Evolutionary conservation across 2,329 filamentous ascomycete species (phyloP).

Genomic region (Canariomyces notabilis): DNA sequence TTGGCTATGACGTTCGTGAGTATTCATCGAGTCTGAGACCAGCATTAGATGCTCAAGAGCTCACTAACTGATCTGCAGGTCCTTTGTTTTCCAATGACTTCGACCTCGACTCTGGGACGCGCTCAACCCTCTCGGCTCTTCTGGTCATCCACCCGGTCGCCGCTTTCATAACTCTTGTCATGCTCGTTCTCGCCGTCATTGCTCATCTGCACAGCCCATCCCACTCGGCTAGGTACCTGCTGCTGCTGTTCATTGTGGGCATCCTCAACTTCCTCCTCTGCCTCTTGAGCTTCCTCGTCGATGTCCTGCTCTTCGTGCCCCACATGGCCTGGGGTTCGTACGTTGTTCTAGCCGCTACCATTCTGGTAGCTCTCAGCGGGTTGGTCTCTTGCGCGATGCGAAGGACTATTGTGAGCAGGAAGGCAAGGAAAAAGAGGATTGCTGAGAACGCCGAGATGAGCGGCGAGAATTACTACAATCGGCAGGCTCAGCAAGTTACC

Average conservation of each 20-base stretch:
- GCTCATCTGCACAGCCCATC: slow-evolving; percentile 84
- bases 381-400: slow-evolving; percentile 94
- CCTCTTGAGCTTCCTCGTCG: slow-evolving; percentile 83
- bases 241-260: slow-evolving; percentile 78
- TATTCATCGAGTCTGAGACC: slow-evolving; percentile 25
- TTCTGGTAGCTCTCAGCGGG: slow-evolving; percentile 74
- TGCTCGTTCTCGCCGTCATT: slow-evolving; percentile 71
- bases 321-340: slow-evolving; percentile 93
- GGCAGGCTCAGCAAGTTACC: slow-evolving; percentile 51
- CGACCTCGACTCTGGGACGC: slow-evolving; percentile 48
- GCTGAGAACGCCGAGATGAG: slow-evolving; percentile 96
- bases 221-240: slow-evolving; percentile 83
- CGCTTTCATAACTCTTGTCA: slow-evolving; percentile 76
- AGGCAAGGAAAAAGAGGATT: slow-evolving; percentile 87
- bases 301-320: slow-evolving; percentile 90
- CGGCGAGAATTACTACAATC: slow-evolving; percentile 83
- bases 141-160: slow-evolving; percentile 91
- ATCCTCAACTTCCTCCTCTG: slow-evolving; percentile 80
- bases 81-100: slow-evolving; percentile 40
- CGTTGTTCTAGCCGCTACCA: slow-evolving; percentile 82
- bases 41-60: slow-evolving; percentile 34
- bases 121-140: slow-evolving; percentile 72
- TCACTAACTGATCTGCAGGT: slow-evolving; percentile 39
- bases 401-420: slow-evolving; percentile 81
- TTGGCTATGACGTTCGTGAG: slow-evolving; percentile 82